Evolutionary conservation across 176 grass and related monocot species (phyloP).

Genomic region (Ananas comosus): DNA sequence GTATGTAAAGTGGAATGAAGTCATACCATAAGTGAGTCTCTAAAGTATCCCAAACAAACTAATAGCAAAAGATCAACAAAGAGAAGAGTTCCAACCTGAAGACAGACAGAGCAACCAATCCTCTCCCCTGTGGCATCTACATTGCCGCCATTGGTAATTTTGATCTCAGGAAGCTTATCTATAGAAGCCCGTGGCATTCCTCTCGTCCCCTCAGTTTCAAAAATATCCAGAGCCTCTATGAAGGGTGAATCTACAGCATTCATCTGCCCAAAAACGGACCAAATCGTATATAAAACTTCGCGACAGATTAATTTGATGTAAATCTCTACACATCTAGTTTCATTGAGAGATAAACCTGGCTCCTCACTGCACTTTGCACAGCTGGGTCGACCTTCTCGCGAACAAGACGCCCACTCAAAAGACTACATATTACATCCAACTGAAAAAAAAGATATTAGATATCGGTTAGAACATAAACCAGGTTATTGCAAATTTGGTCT

Average conservation of each 20-base stretch:
- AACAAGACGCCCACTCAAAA: constrained; percentile 52
- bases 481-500: too few species aligned
- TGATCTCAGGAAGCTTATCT: constrained; percentile 36
- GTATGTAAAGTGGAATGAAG: too few species aligned
- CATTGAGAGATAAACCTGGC: constrained; percentile 32
- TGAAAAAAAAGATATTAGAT: constrained; percentile 10
- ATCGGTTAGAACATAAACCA: too few species aligned
- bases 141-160: constrained; percentile 15
- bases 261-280: constrained; percentile 30
- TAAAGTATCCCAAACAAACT: too few species aligned
- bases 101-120: constrained; percentile 53
- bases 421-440: constrained; percentile 45
- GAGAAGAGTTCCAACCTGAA: constrained; percentile 30
- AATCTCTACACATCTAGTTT: not conserved
- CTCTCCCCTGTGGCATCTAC: constrained; percentile 20
- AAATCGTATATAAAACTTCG: not conserved
- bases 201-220: constrained; percentile 36
- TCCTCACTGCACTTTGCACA: constrained; percentile 73
- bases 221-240: constrained; percentile 35
- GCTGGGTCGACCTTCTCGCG: constrained; percentile 54
- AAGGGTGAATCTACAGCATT: constrained; percentile 41
- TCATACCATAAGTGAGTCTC: too few species aligned
- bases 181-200: constrained; percentile 48
- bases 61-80: too few species aligned
- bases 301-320: not conserved